A percentile compares a stretch with the other conserved stretches of the same genome.
These are phyloP conservation scores for Leptosphaerulina australis DNA, from an alignment of 2,329 filamentous ascomycete genomes.

Conservation along the genomic window DNA sequence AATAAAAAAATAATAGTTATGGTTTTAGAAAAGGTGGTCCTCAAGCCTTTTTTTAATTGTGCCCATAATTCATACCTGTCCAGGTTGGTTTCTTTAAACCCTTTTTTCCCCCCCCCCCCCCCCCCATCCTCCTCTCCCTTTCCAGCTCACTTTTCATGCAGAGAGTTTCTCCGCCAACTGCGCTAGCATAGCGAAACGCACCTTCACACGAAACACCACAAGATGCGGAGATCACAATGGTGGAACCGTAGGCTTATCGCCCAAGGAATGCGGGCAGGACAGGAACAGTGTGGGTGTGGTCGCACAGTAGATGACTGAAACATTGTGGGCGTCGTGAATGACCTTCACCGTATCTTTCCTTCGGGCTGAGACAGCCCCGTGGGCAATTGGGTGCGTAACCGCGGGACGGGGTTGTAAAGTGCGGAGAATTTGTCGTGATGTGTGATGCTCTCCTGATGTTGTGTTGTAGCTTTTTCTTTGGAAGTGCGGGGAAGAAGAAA, in stretches of 20 bases:
- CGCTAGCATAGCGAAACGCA: constrained; percentile 14
- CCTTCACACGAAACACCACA: constrained; percentile 1
- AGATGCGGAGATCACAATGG: constrained; percentile 22
- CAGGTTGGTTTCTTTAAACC: constrained; percentile 18
- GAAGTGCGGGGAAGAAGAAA: constrained; percentile 28
- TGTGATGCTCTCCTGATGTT: constrained; percentile 27
- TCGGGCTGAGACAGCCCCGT: constrained; percentile 22
- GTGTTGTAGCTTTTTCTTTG: constrained; percentile 11
- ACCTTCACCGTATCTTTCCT: constrained; percentile 18
- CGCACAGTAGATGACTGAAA: constrained; percentile 16
- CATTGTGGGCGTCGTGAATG: constrained; percentile 16
- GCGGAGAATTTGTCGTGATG: constrained; percentile 24
- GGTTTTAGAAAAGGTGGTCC: too few relatives aligned
- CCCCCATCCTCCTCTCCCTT: too few relatives aligned
- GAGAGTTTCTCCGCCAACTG: constrained; percentile 11
- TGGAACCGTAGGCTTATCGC: constrained; percentile 28
- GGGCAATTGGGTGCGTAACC: constrained; percentile 19
- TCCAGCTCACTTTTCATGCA: not conserved
- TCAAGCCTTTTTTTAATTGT: too few relatives aligned
- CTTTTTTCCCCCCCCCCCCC: too few relatives aligned
- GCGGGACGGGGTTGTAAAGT: constrained; percentile 18
- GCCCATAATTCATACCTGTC: constrained; percentile 18
- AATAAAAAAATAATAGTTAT: too few relatives aligned
- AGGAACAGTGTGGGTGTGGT: constrained; percentile 22
- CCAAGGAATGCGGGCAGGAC: constrained; percentile 20